These are phyloP conservation scores for Pleurotus citrinopileatus DNA, from an alignment of 768 basidiomycete species.

Conservation along the genomic window DNA sequence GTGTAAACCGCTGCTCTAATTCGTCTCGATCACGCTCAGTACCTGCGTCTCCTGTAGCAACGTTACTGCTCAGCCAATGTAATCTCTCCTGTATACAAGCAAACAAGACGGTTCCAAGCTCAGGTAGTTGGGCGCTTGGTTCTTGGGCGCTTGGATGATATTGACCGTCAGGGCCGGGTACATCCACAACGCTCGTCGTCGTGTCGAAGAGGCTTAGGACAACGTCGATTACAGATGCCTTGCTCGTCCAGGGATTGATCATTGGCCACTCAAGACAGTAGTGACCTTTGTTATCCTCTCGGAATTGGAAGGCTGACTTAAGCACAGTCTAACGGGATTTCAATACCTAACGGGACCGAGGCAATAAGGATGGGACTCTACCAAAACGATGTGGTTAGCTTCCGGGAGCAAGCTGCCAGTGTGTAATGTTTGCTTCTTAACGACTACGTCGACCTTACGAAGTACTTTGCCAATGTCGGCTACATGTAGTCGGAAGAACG, in stretches of 20 bases:
- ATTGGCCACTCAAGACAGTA: constrained; percentile 77
- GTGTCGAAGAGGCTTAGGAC: constrained; percentile 69
- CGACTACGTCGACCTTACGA: constrained; percentile 52
- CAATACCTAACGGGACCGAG: neutral
- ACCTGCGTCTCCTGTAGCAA: constrained; percentile 44
- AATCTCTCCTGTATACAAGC: constrained; percentile 66
- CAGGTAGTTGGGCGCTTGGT: constrained; percentile 55
- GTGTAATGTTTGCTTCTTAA: constrained; percentile 34
- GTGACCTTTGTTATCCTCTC: constrained; percentile 64
- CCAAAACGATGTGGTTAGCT: constrained; percentile 68
- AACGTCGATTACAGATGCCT: constrained; percentile 61
- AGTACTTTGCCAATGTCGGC: constrained; percentile 66
- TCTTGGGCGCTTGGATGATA: constrained; percentile 28
- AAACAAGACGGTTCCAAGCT: constrained; percentile 62
- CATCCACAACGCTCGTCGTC: constrained; percentile 49
- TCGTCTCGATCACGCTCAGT: constrained; percentile 54
- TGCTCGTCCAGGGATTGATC: constrained; percentile 84
- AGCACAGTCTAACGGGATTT: constrained; percentile 56
- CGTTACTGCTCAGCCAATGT: constrained; percentile 58
- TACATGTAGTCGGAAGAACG: constrained; percentile 77
- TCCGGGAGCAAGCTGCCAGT: constrained; percentile 50
- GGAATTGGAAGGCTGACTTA: constrained; percentile 70
- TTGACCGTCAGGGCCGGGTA: constrained; percentile 25
- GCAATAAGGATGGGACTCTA: constrained; percentile 23
- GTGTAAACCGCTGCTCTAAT: constrained; percentile 64